Base-by-base conservation (phyloP, 495 filamentous ascomycete species). In the Astrothelium subdiscretum region DNA sequence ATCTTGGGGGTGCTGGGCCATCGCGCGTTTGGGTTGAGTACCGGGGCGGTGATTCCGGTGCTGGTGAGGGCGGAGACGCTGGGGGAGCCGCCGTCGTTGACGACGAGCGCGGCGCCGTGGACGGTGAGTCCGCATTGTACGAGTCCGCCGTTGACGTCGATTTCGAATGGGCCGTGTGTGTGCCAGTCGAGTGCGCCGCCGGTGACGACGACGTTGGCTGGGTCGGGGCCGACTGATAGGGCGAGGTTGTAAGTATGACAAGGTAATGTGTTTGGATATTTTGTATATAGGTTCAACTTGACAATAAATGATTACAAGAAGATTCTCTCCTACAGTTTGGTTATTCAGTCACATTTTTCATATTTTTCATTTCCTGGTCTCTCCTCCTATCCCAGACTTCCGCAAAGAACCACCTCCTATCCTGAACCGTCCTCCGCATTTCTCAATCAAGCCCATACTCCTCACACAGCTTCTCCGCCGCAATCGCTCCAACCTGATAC, bases 11-110 rank as follows among this genome's bases (percentile, higher is more conserved):
- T 80, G 0, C 63, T 90, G 1, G 80, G 80, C 2, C 87, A 91
- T 69, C 78, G 80, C 20, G 27, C 61, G 10, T 91, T 90, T 65
- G 72, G 72, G 3, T 66, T 90, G 59, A 80, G 71, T 27, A 90
- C 87, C 0, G 86, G 87, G 15, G 85, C 83, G 52, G 79, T 87
- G 6, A 88, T 91, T 61, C 85, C 87, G 1, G 85, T 87, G 29
- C 75, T 90, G 48, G 79, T 90, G 10, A 80, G 79, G 67, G 85
- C 83, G 0, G 75, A 82, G 70, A 73, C 67, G 22, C 32, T 71
- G 18, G 40, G 60, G 18, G 68, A 58, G 22, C 61, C 70, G 3
- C 51, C 67, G 2, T 62, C 71, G 22, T 68, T 76, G 4, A 74
- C 78, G 0, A 71, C 72, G 8, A 65, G 71, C 24, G 20, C 48